Evolutionary conservation across 2,329 filamentous ascomycete species (phyloP), one percentile per base, ranked within the genome.

Genomic region (Colletotrichum salicis): DNA sequence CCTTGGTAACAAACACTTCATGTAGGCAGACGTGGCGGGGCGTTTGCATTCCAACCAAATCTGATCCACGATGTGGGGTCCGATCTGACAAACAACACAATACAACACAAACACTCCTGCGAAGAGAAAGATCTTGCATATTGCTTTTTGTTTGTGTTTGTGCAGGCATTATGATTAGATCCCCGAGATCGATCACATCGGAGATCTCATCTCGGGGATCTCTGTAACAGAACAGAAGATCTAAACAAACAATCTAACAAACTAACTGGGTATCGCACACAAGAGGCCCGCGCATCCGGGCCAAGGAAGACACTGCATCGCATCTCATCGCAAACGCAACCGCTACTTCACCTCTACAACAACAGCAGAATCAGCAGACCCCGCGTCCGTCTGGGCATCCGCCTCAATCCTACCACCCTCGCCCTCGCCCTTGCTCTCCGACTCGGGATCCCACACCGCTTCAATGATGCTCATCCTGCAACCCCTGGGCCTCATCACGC

Each of bases 401-500:
- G n/a, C 24, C 19, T 65, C 56, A 22, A 77, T 73, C 24, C 77
- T 70, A 12, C 79, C 54, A n/a, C 41, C 45, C 19, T 71, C 41
- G 37, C 15, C 37, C 7, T 41, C 37, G 15, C 37, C 37, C 13
- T 41, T 15, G 13, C 37, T 41, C 37, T 19, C 37, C 37, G 37
- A 2, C 41, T 48, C 61, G 29, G 70, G 82, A 60, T 81, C 77
- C 86, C 86, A 87, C 22, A 86, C 81, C 11, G 85, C 85, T 72
- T 87, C 86, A 24, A 87, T 77, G 27, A 87, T 79, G 61, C 84
- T 85, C 85, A 87, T 87, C 56, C 84, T 78, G 73, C 83, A 86
- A 3, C 81, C 82, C 19, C 81, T 76, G 1, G 78, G 78, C 64
- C 84, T 82, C 10, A 76, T 82, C 2, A 85, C 82, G 1, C 85